Conservation (phyloP, 176 grass and related monocot genomes). For the Bothriochloa decipiens region DNA sequence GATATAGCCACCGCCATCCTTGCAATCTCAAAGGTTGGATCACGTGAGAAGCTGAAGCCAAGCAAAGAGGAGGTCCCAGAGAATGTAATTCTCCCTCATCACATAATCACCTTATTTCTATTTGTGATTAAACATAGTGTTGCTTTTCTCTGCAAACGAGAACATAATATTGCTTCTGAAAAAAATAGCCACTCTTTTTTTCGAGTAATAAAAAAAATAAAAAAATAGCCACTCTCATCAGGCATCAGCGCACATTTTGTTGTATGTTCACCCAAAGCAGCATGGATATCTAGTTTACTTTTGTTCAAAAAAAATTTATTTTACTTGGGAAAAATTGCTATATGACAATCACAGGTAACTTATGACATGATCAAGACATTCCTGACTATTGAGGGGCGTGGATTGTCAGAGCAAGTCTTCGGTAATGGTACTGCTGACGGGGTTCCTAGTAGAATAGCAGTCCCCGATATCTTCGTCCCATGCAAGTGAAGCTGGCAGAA, state of each 20-base stretch:
- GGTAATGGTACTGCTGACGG: conserved; percentile 20
- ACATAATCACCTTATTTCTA: conserved; percentile 2
- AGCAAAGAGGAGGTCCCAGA: conserved; percentile 90
- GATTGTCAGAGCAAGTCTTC: conserved; percentile 59
- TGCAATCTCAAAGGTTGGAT: conserved; percentile 79
- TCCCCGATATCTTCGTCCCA: conserved; percentile 16
- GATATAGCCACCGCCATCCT: conserved; percentile 71
- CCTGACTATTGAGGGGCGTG: conserved; percentile 63
- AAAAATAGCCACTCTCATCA: background rate
- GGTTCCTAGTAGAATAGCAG: background rate
- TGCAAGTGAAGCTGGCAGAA: conserved; percentile 26
- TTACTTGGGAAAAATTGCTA: conserved; percentile 14
- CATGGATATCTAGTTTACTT: background rate
- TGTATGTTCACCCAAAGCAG: conserved; percentile 26
- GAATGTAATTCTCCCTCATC: conserved; percentile 50
- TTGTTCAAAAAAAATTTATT: background rate
- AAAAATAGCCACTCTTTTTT: conserved; percentile 5
- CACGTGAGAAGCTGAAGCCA: conserved; percentile 67
- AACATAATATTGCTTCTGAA: conserved; percentile 22
- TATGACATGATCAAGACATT: conserved; percentile 80
- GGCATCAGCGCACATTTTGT: background rate
- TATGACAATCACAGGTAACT: conserved; percentile 59
- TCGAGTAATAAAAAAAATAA: too few relatives aligned
- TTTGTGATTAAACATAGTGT: conserved; percentile 31
- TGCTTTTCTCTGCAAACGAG: background rate